These are phyloP conservation scores for Neurospora terricola DNA, from an alignment of 495 filamentous ascomycete species.

Conservation along the genomic window DNA sequence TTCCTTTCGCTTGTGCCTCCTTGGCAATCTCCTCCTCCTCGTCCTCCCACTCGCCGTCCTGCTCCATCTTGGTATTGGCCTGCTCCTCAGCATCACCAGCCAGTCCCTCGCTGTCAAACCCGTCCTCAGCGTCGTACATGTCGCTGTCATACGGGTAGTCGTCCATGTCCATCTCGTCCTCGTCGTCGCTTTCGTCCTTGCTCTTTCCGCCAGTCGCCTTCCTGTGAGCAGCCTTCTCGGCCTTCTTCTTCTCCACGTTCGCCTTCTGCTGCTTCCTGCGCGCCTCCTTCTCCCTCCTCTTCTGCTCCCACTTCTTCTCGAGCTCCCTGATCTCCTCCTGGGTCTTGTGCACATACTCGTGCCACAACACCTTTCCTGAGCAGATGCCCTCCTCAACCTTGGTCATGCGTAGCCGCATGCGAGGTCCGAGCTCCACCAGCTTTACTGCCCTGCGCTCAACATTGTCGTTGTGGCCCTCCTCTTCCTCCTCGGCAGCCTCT, in stretches of 20 bases:
- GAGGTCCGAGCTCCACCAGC: constrained; percentile 81
- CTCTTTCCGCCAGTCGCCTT: constrained; percentile 39
- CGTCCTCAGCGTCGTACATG: constrained; percentile 45
- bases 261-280: constrained; percentile 72
- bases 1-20: neutral
- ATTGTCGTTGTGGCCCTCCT: constrained; percentile 27
- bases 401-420: constrained; percentile 78
- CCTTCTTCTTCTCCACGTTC: constrained; percentile 78
- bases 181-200: constrained; percentile 48
- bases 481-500: constrained; percentile 15
- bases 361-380: constrained; percentile 91
- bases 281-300: constrained; percentile 69
- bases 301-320: constrained; percentile 70
- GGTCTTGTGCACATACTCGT: constrained; percentile 82
- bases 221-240: constrained; percentile 40
- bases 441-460: constrained; percentile 82
- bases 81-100: constrained; percentile 53
- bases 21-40: constrained; percentile 36
- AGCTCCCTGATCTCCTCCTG: constrained; percentile 63
- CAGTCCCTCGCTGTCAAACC: constrained; percentile 42
- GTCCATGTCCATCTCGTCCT: constrained; percentile 50
- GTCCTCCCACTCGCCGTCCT: constrained; percentile 43
- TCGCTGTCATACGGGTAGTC: constrained; percentile 35
- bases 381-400: constrained; percentile 96
- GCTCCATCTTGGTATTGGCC: constrained; percentile 42